phyloP scores from a whole-genome alignment of 805 yeast species.

The Priceomyces carsonii region DNA sequence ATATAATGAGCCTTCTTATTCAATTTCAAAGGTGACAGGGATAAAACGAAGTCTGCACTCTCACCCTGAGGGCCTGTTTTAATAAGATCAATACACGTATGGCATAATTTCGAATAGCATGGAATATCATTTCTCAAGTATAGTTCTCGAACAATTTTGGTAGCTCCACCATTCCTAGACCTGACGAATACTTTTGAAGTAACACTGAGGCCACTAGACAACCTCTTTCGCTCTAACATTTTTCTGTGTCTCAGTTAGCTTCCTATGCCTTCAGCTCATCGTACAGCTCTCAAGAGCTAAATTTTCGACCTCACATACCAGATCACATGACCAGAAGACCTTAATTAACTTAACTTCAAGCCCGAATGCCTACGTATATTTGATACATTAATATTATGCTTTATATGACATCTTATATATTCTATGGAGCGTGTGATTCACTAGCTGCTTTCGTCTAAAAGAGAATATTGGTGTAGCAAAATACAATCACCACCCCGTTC shows the following conservation, averaged over 20 bases:
- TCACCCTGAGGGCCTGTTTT: slow-evolving; percentile 69
- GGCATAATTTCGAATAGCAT: slow-evolving; percentile 76
- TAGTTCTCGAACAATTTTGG: slow-evolving; percentile 91
- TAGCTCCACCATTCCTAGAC: slow-evolving; percentile 85
- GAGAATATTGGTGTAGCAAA: slow-evolving; percentile 67
- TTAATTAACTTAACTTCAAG: too few species aligned
- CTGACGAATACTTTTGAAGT: slow-evolving; percentile 90
- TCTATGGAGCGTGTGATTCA: too few species aligned
- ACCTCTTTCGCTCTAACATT: slow-evolving; percentile 29
- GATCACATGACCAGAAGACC: slow-evolving; percentile 1
- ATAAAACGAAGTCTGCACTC: slow-evolving; percentile 63
- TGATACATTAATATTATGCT: too few species aligned
- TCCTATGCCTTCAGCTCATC: neutral
- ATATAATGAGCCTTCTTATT: slow-evolving; percentile 62
- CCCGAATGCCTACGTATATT: too few species aligned
- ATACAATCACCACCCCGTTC: slow-evolving; percentile 94
- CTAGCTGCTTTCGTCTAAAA: slow-evolving; percentile 30
- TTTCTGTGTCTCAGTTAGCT: neutral
- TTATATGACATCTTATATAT: too few species aligned
- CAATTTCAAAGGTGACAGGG: slow-evolving; percentile 56
- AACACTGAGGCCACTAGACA: slow-evolving; percentile 52
- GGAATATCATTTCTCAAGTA: slow-evolving; percentile 91
- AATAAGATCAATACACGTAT: slow-evolving; percentile 53
- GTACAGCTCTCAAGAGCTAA: too few species aligned
- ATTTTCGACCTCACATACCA: neutral